phyloP scores from a whole-genome alignment of 768 basidiomycete species.

The Leccinellum luteum region DNA sequence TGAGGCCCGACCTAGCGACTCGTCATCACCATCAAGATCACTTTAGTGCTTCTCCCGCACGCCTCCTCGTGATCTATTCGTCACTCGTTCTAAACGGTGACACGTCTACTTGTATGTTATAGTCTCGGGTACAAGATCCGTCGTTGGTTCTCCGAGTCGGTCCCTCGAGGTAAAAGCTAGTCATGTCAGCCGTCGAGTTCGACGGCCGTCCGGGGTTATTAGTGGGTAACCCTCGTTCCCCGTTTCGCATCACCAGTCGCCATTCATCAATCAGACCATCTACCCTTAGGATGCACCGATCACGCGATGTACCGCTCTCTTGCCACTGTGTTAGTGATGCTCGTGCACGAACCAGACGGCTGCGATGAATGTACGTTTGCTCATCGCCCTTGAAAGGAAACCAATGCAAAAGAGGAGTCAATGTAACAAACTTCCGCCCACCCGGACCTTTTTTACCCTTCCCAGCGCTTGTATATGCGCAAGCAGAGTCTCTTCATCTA shows the following conservation, averaged over 20 bases:
- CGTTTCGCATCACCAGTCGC: no score
- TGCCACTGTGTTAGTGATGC: background rate
- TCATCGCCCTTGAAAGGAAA: background rate
- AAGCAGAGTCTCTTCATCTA: background rate
- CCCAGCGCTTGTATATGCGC: no score
- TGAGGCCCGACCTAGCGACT: background rate
- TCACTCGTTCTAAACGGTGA: background rate
- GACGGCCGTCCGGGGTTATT: background rate
- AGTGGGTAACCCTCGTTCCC: background rate
- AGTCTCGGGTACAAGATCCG: background rate
- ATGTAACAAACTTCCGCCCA: no score
- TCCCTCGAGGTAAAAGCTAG: background rate
- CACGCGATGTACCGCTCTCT: conserved; percentile 2
- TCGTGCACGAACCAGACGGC: no score
- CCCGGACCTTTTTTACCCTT: no score
- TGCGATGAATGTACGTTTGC: no score
- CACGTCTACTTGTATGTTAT: background rate
- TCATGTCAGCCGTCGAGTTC: background rate
- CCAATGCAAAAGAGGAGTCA: no score
- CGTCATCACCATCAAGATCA: background rate
- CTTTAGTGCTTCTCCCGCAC: background rate
- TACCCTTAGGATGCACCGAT: background rate
- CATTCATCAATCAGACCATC: background rate
- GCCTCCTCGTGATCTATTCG: background rate
- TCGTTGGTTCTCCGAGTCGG: background rate